Percentiles rank a stretch among this genome's conserved stretches.
Evolutionary conservation across 2,329 filamentous ascomycete species (phyloP).

Genomic region (Xylariaceae sp.): DNA sequence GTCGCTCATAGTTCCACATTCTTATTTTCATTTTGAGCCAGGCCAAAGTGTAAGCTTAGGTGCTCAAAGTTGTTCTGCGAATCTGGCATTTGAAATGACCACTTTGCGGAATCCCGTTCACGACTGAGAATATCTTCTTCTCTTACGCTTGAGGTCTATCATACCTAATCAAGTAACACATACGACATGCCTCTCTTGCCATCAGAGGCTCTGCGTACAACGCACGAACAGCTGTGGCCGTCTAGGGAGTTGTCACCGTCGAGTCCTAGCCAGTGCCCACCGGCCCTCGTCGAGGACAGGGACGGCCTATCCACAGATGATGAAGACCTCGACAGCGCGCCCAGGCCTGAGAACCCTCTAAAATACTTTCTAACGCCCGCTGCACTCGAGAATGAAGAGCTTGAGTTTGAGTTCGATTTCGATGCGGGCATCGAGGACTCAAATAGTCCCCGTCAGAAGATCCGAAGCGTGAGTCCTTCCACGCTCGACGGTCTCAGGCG

Average conservation of each 20-base stretch:
- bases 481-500: slow-evolving; percentile 46
- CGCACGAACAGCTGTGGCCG: slow-evolving; percentile 38
- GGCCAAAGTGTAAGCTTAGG: slow-evolving; percentile 18
- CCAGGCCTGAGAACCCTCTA: slow-evolving; percentile 48
- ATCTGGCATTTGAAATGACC: slow-evolving; percentile 15
- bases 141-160: slow-evolving; percentile 5
- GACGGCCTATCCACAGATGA: slow-evolving; percentile 40
- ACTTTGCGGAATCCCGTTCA: slow-evolving; percentile 12
- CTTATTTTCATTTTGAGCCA: slow-evolving; percentile 22
- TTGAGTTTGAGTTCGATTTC: slow-evolving; percentile 44
- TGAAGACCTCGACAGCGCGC: slow-evolving; percentile 34
- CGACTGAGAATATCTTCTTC: slow-evolving; percentile 7
- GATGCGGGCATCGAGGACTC: slow-evolving; percentile 54
- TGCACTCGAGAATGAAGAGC: slow-evolving; percentile 38
- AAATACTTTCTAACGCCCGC: slow-evolving; percentile 51
- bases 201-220: slow-evolving; percentile 24
- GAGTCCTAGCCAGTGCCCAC: slow-evolving; percentile 44
- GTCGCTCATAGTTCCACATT: neutral
- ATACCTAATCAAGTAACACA: slow-evolving; percentile 3
- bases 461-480: slow-evolving; percentile 53
- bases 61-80: slow-evolving; percentile 2
- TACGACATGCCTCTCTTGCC: slow-evolving; percentile 28
- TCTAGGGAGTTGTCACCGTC: slow-evolving; percentile 39
- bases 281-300: slow-evolving; percentile 38
- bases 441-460: slow-evolving; percentile 39